Evolutionary conservation across 148 eudicot genomes (phyloP).

Genomic region (Pharnaceum exiguum): DNA sequence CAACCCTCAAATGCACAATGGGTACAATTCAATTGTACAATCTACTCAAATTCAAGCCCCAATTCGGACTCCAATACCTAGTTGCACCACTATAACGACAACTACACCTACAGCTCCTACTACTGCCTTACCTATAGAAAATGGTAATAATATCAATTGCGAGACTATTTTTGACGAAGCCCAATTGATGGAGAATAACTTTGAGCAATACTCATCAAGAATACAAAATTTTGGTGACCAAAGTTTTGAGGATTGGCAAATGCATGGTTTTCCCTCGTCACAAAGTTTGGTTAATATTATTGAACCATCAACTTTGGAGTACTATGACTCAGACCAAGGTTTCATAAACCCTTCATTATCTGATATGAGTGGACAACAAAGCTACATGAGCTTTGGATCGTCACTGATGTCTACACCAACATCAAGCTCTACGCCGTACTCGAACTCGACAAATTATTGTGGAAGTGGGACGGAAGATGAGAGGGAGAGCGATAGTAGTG

Average conservation of each 20-base stretch:
- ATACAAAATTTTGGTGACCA: conserved; percentile 27
- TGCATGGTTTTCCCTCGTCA: conserved; percentile 13
- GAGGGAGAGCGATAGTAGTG: conserved; percentile 62
- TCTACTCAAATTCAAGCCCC: conserved; percentile 36
- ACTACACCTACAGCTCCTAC: conserved; percentile 10
- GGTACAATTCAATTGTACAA: conserved; percentile 20
- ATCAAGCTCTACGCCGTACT: conserved; percentile 60
- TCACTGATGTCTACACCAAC: conserved; percentile 68
- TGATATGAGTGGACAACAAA: conserved; percentile 28
- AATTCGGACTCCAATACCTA: conserved; percentile 31
- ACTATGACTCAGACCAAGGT: conserved; percentile 29
- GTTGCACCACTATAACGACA: conserved; percentile 29
- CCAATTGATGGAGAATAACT: conserved; percentile 42
- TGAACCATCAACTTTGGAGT: conserved; percentile 24
- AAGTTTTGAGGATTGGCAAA: conserved; percentile 46
- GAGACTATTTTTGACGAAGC: conserved; percentile 35
- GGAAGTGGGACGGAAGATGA: conserved; percentile 55
- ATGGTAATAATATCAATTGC: conserved; percentile 4
- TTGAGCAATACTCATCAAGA: conserved; percentile 35
- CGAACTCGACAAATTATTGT: conserved; percentile 34
- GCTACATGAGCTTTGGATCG: conserved; percentile 39
- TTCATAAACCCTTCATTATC: conserved; percentile 32
- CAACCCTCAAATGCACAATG: conserved; percentile 28
- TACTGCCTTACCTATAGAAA: background rate
- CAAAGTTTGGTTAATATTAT: conserved; percentile 21